phyloP scores from a whole-genome alignment of 495 filamentous ascomycete genomes.

The Entonaema liquescens region DNA sequence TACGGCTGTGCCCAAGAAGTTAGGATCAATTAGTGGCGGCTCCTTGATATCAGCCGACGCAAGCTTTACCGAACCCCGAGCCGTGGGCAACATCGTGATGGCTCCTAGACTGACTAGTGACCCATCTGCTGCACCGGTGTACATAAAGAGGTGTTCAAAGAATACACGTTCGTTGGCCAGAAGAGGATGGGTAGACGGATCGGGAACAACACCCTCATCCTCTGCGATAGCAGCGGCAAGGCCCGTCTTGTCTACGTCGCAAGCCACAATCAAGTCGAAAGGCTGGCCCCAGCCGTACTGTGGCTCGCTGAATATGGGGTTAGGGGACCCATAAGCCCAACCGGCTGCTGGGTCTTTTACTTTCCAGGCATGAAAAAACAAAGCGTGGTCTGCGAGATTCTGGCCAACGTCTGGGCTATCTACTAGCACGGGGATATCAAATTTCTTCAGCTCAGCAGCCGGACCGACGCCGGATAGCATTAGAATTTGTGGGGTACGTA shows the following conservation, averaged over 20 bases:
- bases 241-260: conserved; percentile 21
- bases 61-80: conserved; percentile 54
- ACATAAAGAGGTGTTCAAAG: conserved; percentile 1
- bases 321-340: conserved; percentile 42
- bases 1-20: conserved; percentile 52
- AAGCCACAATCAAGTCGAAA: conserved; percentile 39
- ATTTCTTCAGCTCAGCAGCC: conserved; percentile 51
- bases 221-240: conserved; percentile 45
- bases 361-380: conserved; percentile 50
- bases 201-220: conserved; percentile 38
- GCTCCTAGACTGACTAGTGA: conserved; percentile 47
- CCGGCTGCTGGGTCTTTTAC: conserved; percentile 49
- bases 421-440: conserved; percentile 55
- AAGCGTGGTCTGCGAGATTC: conserved; percentile 60
- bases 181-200: conserved; percentile 17
- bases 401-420: conserved; percentile 61
- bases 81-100: conserved; percentile 50
- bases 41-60: conserved; percentile 43
- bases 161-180: not conserved
- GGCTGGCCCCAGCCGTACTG: conserved; percentile 47
- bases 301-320: conserved; percentile 43
- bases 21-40: conserved; percentile 53
- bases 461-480: conserved; percentile 68
- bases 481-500: conserved; percentile 63
- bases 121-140: conserved; percentile 48